phyloP scores from a whole-genome alignment of 208 protist species.

The Trichomonas vaginalis region DNA sequence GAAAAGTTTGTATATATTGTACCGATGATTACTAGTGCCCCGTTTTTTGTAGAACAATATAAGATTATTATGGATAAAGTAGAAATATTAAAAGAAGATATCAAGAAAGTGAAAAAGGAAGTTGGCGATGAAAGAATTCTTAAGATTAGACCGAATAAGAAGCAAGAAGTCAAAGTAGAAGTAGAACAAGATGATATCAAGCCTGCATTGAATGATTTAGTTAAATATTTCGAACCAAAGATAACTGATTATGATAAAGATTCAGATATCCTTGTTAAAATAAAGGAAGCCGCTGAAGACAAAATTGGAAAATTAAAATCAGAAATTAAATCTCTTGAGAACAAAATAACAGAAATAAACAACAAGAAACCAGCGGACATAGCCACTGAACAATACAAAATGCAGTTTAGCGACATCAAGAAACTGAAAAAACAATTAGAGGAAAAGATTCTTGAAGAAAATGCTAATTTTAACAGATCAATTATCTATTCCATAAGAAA shows the following conservation, averaged over 20 bases:
- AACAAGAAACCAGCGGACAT: not conserved
- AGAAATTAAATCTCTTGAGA: not conserved
- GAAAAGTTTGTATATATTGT: not conserved
- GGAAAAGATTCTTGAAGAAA: not conserved
- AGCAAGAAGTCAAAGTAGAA: not conserved
- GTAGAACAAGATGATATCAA: not conserved
- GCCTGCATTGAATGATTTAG: not conserved
- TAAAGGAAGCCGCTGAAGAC: not conserved
- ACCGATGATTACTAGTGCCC: not conserved
- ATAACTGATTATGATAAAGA: not conserved
- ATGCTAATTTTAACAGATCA: not conserved
- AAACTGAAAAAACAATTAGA: not conserved
- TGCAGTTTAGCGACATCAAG: not conserved
- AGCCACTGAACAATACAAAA: not conserved
- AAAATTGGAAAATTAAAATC: not conserved
- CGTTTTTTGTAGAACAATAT: not conserved
- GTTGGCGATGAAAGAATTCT: not conserved
- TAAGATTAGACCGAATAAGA: not conserved
- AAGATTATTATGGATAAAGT: not conserved
- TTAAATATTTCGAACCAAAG: not conserved
- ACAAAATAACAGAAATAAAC: not conserved
- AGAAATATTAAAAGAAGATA: not conserved
- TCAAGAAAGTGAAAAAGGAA: not conserved
- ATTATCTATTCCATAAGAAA: not conserved
- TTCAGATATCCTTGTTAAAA: not conserved